Evolutionary conservation across 2,329 filamentous ascomycete species (phyloP).

Genomic region (Claviceps humidiphila): DNA sequence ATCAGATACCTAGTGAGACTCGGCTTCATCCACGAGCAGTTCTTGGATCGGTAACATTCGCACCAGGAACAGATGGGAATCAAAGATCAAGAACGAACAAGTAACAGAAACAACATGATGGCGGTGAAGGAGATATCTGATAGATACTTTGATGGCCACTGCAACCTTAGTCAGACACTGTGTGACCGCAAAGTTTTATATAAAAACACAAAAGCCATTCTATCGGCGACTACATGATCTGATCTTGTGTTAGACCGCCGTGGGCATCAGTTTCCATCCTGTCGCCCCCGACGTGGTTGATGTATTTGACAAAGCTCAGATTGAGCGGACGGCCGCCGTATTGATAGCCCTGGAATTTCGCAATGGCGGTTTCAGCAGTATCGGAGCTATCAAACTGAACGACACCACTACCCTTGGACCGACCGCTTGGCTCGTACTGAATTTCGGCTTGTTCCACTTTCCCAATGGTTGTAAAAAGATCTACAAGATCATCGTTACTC

Average conservation of each 20-base stretch:
- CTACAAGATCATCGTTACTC: conserved; percentile 92
- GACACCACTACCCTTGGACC: conserved; percentile 91
- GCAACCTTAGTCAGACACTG: background rate
- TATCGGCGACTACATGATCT: conserved; percentile 63
- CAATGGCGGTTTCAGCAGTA: conserved; percentile 84
- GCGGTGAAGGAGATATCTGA: background rate
- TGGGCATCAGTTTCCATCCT: conserved; percentile 74
- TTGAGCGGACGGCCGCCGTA: conserved; percentile 92
- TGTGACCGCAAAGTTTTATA: background rate
- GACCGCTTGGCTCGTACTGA: conserved; percentile 92
- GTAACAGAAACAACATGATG: background rate
- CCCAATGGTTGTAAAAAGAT: conserved; percentile 94
- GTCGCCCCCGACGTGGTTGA: conserved; percentile 53
- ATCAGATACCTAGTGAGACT: background rate
- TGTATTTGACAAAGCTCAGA: conserved; percentile 86
- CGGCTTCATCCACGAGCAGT: background rate
- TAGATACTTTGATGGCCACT: background rate
- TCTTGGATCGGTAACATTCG: background rate
- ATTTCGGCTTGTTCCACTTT: conserved; percentile 99
- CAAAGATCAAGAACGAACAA: conserved; percentile 27
- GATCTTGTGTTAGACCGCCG: conserved; percentile 79
- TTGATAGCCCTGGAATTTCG: conserved; percentile 95
- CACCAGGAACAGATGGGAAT: background rate
- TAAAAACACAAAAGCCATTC: background rate
- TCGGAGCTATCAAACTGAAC: conserved; percentile 77